Conservation (phyloP, 2,329 filamentous ascomycete genomes). For the Colletotrichum sp. region DNA sequence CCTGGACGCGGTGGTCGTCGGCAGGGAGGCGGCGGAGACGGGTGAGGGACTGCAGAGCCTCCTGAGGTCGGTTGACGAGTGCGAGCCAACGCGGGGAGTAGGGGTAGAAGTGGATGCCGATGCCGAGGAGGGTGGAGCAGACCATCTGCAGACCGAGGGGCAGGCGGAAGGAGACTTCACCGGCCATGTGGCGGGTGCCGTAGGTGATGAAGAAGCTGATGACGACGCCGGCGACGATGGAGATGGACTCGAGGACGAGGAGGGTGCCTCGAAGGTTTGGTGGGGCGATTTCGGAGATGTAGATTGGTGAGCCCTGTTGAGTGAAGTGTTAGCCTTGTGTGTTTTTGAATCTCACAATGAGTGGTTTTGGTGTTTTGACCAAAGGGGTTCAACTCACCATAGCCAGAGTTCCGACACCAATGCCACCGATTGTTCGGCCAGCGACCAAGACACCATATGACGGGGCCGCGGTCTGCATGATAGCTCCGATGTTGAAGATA, state of each 20-base stretch:
- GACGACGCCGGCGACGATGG: conserved; percentile 56
- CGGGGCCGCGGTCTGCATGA: conserved; percentile 36
- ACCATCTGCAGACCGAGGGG: conserved; percentile 53
- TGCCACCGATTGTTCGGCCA: conserved; percentile 32
- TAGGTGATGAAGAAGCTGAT: conserved; percentile 61
- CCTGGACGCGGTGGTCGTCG: conserved; percentile 45
- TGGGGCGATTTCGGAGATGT: conserved; percentile 38
- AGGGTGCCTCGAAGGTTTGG: conserved; percentile 43
- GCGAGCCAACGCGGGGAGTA: conserved; percentile 51
- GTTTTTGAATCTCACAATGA: neutral
- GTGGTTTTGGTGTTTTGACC: neutral
- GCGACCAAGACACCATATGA: conserved; percentile 31
- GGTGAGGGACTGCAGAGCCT: conserved; percentile 39
- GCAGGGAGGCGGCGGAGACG: conserved; percentile 45
- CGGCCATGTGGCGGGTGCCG: conserved; percentile 47
- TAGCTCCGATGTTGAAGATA: conserved; percentile 47
- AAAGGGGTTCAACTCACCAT: conserved; percentile 20
- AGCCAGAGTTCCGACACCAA: conserved; percentile 34
- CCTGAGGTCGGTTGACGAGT: conserved; percentile 39
- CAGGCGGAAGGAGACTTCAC: conserved; percentile 47
- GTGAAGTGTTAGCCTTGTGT: neutral
- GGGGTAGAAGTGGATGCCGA: conserved; percentile 49
- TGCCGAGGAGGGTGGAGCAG: conserved; percentile 39
- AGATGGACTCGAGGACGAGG: conserved; percentile 56
- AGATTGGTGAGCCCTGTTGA: conserved; percentile 27